A percentile compares a stretch with the other conserved stretches of the same genome.
phyloP scores from a whole-genome alignment of 768 basidiomycete species.

The Agaricus sinodeliciosus region DNA sequence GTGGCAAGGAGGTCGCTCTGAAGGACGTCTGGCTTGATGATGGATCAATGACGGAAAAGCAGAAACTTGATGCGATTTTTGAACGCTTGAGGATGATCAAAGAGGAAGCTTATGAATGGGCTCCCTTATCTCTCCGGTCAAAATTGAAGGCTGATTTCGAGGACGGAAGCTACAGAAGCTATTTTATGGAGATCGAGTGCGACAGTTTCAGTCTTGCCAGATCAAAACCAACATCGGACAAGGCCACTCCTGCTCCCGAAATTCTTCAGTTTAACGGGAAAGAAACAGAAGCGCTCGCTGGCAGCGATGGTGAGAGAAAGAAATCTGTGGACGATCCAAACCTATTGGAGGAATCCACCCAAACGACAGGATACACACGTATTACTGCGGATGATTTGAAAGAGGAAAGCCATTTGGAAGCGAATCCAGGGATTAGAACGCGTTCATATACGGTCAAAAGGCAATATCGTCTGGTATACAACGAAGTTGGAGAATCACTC shows the following conservation, averaged over 20 bases:
- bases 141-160: background rate
- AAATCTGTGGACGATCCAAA: background rate
- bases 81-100: background rate
- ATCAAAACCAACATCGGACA: background rate
- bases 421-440: background rate
- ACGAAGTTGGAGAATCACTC: conserved; percentile 1
- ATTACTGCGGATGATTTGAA: background rate
- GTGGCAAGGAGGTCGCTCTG: conserved; percentile 7
- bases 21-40: conserved; percentile 18
- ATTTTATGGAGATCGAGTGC: conserved; percentile 7
- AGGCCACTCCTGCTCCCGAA: background rate
- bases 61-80: conserved; percentile 13
- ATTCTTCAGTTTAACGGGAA: background rate
- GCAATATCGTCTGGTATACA: background rate
- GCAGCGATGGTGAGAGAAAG: background rate
- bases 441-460: background rate
- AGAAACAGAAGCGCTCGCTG: background rate
- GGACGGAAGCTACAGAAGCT: background rate
- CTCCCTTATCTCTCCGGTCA: background rate
- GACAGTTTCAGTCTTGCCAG: background rate
- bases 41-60: conserved; percentile 6
- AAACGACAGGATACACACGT: background rate
- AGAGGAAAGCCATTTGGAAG: background rate
- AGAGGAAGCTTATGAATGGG: background rate
- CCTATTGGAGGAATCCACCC: background rate